A percentile compares a stretch with the other conserved stretches of the same genome.
Conservation (phyloP, 345 rosid genomes). For the Salix udensis region DNA sequence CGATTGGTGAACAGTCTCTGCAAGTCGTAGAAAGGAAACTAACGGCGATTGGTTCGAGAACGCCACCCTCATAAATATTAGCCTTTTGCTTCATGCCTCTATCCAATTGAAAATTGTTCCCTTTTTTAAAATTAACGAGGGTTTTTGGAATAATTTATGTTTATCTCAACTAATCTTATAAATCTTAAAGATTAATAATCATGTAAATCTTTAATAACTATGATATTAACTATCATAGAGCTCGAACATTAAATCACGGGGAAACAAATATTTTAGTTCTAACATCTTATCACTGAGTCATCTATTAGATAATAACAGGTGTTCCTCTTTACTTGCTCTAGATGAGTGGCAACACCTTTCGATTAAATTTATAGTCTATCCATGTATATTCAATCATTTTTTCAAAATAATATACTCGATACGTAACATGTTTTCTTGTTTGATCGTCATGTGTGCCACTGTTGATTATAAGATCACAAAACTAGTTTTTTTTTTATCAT, state of each 20-base stretch:
- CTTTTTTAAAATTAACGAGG: too few species aligned
- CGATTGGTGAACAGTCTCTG: neutral
- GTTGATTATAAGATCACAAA: neutral
- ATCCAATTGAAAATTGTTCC: neutral
- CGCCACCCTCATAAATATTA: neutral
- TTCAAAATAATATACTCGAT: neutral
- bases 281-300: too few species aligned
- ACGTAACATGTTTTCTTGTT: neutral
- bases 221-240: too few species aligned
- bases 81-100: neutral
- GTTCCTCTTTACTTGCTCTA: neutral
- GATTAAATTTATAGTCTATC: neutral
- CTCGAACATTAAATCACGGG: too few species aligned
- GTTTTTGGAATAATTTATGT: too few species aligned
- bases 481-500: neutral
- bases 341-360: neutral
- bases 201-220: rapidly evolving
- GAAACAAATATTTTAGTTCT: rapidly evolving
- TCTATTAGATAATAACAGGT: too few species aligned
- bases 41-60: neutral
- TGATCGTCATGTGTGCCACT: neutral
- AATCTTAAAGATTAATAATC: too few species aligned
- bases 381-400: too few species aligned
- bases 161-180: too few species aligned
- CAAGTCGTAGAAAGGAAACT: neutral